These are phyloP conservation scores for Fusarium lateritium DNA, from an alignment of 2,329 filamentous ascomycete genomes.

Conservation along the genomic window DNA sequence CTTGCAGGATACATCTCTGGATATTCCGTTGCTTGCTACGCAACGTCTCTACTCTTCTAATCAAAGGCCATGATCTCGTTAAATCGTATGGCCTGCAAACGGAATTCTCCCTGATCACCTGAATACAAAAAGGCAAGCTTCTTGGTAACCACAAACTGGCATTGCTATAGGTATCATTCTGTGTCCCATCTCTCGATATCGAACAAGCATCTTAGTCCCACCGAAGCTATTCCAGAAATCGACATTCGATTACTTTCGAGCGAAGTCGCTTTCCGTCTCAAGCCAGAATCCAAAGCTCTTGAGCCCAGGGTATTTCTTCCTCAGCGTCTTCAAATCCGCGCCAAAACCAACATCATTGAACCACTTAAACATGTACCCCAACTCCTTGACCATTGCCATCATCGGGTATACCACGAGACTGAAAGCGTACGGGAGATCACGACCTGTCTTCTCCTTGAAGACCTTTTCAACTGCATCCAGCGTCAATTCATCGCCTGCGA, in stretches of 20 bases:
- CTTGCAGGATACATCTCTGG: neutral
- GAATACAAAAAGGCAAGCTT: no score
- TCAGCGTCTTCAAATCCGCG: constrained; percentile 18
- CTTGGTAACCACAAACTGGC: neutral
- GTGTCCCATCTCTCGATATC: neutral
- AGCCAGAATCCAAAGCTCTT: constrained; percentile 20
- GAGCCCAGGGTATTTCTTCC: constrained; percentile 15
- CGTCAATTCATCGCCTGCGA: constrained; percentile 22
- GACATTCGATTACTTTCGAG: neutral
- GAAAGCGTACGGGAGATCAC: constrained; percentile 17
- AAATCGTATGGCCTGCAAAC: no score
- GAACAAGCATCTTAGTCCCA: neutral
- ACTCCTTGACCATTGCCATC: constrained; percentile 27
- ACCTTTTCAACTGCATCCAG: neutral
- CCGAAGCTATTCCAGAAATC: no score
- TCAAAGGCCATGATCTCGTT: neutral
- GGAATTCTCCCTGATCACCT: no score
- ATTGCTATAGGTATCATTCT: neutral
- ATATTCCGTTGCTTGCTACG: constrained; percentile 22
- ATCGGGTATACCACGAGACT: constrained; percentile 23
- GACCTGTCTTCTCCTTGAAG: constrained; percentile 20
- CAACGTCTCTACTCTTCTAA: constrained; percentile 10
- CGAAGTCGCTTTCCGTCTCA: constrained; percentile 26
- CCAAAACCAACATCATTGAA: constrained; percentile 24
- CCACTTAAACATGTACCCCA: constrained; percentile 34